These are phyloP conservation scores for Pythium rishiriense DNA, from an alignment of 352 stramenopile species.

Conservation along the genomic window DNA sequence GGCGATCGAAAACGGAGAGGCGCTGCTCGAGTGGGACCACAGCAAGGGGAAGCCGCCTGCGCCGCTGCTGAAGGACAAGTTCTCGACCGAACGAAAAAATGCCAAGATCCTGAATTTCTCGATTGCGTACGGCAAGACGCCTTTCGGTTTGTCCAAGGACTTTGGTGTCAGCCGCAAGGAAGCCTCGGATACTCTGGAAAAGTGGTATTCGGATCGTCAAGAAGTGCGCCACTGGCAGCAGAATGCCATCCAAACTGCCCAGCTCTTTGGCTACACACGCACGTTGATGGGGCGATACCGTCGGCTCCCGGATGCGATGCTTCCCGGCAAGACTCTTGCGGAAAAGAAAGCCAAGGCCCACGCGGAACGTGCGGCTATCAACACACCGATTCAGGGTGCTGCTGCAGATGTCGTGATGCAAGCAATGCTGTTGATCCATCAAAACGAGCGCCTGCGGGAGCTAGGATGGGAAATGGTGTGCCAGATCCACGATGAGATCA, in stretches of 20 bases:
- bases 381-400: conserved; percentile 98
- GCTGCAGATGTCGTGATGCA: conserved; percentile 99
- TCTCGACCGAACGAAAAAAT: conserved; percentile 95
- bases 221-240: conserved; percentile 94
- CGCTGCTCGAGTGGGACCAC: conserved; percentile 98
- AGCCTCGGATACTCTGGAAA: conserved; percentile 86
- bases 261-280: conserved; percentile 84
- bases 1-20: conserved; percentile 94
- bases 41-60: conserved; percentile 88
- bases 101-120: conserved; percentile 99
- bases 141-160: conserved; percentile 94
- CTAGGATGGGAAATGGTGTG: conserved; percentile 98
- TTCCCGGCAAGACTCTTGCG: conserved; percentile 51
- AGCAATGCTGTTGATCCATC: conserved; percentile 98
- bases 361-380: conserved; percentile 96
- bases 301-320: conserved; percentile 93
- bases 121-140: conserved; percentile 99
- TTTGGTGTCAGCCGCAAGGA: conserved; percentile 83
- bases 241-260: conserved; percentile 90
- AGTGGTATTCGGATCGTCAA: conserved; percentile 95
- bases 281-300: conserved; percentile 98
- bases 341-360: conserved; percentile 82
- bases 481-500: conserved; percentile 99
- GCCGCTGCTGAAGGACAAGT: conserved; percentile 98
- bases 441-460: conserved; percentile 88